Conservation (phyloP, 192 early-diverging fungal species). For the Backusella mclennaniae region DNA sequence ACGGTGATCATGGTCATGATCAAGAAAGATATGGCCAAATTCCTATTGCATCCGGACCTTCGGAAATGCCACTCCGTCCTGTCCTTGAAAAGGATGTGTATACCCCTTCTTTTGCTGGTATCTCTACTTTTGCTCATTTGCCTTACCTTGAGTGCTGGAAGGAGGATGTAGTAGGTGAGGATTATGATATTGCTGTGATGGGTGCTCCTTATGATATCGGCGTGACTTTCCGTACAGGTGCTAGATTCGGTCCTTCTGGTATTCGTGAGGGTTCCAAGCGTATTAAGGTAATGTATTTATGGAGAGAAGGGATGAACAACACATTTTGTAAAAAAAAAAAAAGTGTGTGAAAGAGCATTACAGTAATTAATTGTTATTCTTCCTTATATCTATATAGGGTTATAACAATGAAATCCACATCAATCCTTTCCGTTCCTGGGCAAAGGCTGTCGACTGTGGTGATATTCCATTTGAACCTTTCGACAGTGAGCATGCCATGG, state of each 20-base stretch:
- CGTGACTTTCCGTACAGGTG: conserved; percentile 37
- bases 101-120: conserved; percentile 29
- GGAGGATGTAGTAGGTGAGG: conserved; percentile 20
- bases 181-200: conserved; percentile 37
- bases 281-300: conserved; percentile 23
- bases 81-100: conserved; percentile 24
- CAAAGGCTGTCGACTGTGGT: conserved; percentile 32
- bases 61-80: conserved; percentile 18
- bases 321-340: not conserved
- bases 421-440: conserved; percentile 35
- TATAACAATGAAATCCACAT: conserved; percentile 27
- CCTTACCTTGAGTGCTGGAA: conserved; percentile 32
- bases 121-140: conserved; percentile 36
- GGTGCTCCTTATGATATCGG: conserved; percentile 38
- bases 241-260: conserved; percentile 35
- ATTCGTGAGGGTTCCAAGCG: conserved; percentile 34
- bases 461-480: conserved; percentile 37
- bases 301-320: not conserved
- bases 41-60: conserved; percentile 16
- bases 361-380: not conserved
- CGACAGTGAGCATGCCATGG: conserved; percentile 29
- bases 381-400: conserved; percentile 13
- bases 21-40: conserved; percentile 17
- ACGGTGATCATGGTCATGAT: conserved; percentile 11
- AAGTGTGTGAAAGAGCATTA: not conserved